Conservation (phyloP, 306 rosid species). For the Potentilla sterilis region DNA sequence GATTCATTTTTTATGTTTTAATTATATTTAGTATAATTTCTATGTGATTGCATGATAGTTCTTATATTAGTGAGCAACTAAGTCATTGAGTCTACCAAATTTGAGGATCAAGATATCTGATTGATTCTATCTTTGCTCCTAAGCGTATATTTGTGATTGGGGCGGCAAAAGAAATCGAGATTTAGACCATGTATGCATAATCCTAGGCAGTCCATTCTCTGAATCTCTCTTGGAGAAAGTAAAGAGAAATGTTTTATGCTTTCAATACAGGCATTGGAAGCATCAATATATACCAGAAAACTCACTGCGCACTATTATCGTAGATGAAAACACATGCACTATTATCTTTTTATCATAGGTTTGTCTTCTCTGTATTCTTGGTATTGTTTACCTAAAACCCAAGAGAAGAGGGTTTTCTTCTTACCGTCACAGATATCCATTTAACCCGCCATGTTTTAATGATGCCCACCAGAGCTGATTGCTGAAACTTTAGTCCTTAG, state of each 20-base stretch:
- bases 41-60: neutral
- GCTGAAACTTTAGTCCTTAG: too few species aligned
- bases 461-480: too few species aligned
- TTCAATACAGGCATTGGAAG: neutral
- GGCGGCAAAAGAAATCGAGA: neutral
- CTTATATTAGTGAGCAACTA: neutral
- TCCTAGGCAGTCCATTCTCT: neutral
- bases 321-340: too few species aligned
- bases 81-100: neutral
- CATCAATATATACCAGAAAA: neutral
- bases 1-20: neutral
- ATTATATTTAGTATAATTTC: neutral
- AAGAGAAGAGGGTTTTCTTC: neutral
- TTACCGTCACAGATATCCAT: neutral
- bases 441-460: neutral
- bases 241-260: neutral
- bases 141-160: neutral
- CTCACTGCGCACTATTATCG: neutral
- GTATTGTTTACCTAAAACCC: neutral
- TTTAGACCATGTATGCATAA: neutral
- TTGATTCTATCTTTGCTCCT: neutral
- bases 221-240: neutral
- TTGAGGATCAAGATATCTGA: neutral
- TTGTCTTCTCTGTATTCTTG: neutral
- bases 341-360: neutral